Evolutionary conservation across 352 stramenopile species (phyloP).

Genomic region (Lagenidium giganteum): DNA sequence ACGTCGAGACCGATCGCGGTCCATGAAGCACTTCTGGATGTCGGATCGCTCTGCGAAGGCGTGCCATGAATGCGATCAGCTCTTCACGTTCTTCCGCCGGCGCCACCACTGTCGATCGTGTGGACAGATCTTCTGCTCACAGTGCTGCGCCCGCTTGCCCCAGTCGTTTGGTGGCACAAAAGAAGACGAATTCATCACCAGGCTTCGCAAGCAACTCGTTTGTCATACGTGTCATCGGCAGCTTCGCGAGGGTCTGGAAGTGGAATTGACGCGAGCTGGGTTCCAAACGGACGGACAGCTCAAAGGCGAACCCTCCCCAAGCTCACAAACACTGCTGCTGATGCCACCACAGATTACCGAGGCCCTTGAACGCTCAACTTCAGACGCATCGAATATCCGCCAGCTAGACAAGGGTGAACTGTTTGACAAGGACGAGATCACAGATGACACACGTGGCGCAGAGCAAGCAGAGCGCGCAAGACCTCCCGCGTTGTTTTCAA

Average conservation of each 20-base stretch:
- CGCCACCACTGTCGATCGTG: constrained; percentile 82
- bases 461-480: constrained; percentile 55
- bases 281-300: constrained; percentile 8
- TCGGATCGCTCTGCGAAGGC: constrained; percentile 80
- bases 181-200: constrained; percentile 70
- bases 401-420: constrained; percentile 60
- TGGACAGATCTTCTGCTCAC: constrained; percentile 82
- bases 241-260: constrained; percentile 73
- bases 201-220: constrained; percentile 78
- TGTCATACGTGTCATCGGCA: constrained; percentile 82
- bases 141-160: constrained; percentile 72
- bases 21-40: constrained; percentile 89
- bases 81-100: constrained; percentile 80
- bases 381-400: constrained; percentile 52
- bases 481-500: constrained; percentile 56
- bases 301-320: constrained; percentile 18
- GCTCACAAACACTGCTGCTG: constrained; percentile 55
- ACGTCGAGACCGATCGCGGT: constrained; percentile 46
- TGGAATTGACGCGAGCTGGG: constrained; percentile 37
- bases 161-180: constrained; percentile 75
- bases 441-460: constrained; percentile 47
- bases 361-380: constrained; percentile 55
- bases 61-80: constrained; percentile 77
- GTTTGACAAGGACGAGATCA: constrained; percentile 80
- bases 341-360: constrained; percentile 76